Evolutionary conservation across 805 yeast species (phyloP).

Genomic region (Nakazawaea ernobii): DNA sequence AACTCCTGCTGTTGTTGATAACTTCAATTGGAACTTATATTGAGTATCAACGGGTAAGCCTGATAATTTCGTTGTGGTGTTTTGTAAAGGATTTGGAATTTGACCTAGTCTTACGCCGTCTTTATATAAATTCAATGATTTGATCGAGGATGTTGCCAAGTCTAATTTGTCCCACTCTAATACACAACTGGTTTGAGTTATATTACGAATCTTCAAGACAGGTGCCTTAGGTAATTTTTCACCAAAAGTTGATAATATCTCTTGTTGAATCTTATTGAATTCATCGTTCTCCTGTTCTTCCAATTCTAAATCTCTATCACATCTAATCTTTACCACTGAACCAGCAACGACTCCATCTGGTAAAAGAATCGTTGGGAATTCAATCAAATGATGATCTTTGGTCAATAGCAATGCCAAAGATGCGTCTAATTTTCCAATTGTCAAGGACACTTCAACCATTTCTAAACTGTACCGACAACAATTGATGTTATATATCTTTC

Average conservation of each 20-base stretch:
- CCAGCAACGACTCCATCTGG: slow-evolving; percentile 93
- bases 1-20: slow-evolving; percentile 89
- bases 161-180: slow-evolving; percentile 89
- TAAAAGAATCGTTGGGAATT: slow-evolving; percentile 89
- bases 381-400: slow-evolving; percentile 85
- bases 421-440: slow-evolving; percentile 95
- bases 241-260: slow-evolving; percentile 70
- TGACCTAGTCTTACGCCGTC: slow-evolving; percentile 69
- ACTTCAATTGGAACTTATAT: slow-evolving; percentile 71
- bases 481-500: not conserved
- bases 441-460: slow-evolving; percentile 87
- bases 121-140: slow-evolving; percentile 71
- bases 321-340: slow-evolving; percentile 77
- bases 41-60: slow-evolving; percentile 85
- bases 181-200: slow-evolving; percentile 92
- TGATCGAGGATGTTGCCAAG: slow-evolving; percentile 76
- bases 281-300: slow-evolving; percentile 54
- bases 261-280: slow-evolving; percentile 66
- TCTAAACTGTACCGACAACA: not conserved
- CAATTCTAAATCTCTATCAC: slow-evolving; percentile 68
- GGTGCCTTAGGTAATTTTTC: slow-evolving; percentile 68
- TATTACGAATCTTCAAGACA: slow-evolving; percentile 59
- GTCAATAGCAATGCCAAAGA: slow-evolving; percentile 88
- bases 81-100: slow-evolving; percentile 76
- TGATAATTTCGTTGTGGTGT: slow-evolving; percentile 78